Percentiles rank a stretch among this genome's conserved stretches.
Evolutionary conservation across 2,329 filamentous ascomycete genomes (phyloP).

Genomic region (Zasmidium angulare): DNA sequence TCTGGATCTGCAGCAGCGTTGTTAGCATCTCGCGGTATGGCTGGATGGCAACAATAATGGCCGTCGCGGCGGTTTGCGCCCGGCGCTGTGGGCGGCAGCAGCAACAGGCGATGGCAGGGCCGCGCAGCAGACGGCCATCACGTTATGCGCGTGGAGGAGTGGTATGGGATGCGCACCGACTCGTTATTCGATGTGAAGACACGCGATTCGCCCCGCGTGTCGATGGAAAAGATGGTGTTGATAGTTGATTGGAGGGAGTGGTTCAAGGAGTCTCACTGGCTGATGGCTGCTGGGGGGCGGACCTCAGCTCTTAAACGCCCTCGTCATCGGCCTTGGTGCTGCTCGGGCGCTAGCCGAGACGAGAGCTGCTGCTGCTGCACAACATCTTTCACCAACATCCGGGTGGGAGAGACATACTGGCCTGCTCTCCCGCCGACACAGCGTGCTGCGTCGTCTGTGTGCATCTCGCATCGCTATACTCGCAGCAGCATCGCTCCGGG

Average conservation of each 20-base stretch:
- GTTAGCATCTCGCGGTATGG: constrained; percentile 11
- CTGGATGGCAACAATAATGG: constrained; percentile 13
- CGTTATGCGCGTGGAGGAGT: constrained; percentile 10
- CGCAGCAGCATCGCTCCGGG: not conserved
- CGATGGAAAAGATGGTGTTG: not conserved
- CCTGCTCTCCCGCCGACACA: not conserved
- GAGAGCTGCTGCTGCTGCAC: not conserved
- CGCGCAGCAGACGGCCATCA: constrained; percentile 10
- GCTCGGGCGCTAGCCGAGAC: not conserved
- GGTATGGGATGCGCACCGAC: constrained; percentile 7
- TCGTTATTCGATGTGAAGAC: constrained; percentile 3
- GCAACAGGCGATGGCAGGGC: not conserved
- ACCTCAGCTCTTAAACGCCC: not conserved
- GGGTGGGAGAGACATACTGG: not conserved
- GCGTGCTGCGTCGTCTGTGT: not conserved
- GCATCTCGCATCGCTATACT: not conserved
- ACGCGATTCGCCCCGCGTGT: constrained; percentile 6
- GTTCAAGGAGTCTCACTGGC: too few relatives aligned
- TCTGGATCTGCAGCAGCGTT: constrained; percentile 6
- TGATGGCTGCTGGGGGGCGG: not conserved
- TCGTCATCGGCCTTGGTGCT: not conserved
- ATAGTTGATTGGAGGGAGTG: too few relatives aligned
- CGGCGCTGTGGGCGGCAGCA: constrained; percentile 1
- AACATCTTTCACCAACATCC: not conserved
- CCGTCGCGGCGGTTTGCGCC: constrained; percentile 8